Base-by-base conservation (phyloP, 768 basidiomycete species). In the Suillus occidentalis region DNA sequence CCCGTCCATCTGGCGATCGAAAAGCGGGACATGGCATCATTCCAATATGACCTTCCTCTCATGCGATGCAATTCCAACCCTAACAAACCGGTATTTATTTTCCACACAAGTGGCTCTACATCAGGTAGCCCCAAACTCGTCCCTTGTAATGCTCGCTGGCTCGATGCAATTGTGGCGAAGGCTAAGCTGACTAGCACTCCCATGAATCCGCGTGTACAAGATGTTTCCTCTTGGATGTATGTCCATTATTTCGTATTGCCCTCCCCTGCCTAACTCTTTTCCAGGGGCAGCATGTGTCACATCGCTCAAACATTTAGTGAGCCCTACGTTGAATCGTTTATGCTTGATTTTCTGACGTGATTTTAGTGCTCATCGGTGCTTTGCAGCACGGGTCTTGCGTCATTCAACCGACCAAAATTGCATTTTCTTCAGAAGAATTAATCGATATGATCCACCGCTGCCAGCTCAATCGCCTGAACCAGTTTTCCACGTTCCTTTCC, bases 71-170 rank as follows among this genome's bases (percentile, higher is more conserved):
- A 69, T 62, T 72, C 63, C 61, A 67, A 63, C 60, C 76, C 68
- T 39, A 76, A 79, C 63, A 86, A 88, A 61, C 74, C 79, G 34
- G 82, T 83, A 55, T 87, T 92, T 79, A 79, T 91, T 61, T 92
- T 91, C 81, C 91, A 91, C 74, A 92, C 91, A 12, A 89, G 87
- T 65, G 91, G 91, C 18, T 92, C 90, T 45, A 92, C 91, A 8
- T 92, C 90, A n/a, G 91, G 90, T 58, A 89, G 86, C 70, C 91
- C 91, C 0, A 92, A 91, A 71, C 86, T 92, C 34, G 88, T 93
- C 0, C 89, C 86, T 18, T 88, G 88, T 76, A 89, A 78, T 69
- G 86, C 85, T 68, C 82, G 77, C 36, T 92, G 91, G 91, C 67
- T 93, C 36, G 76, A 84, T 66, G 75, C 83, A n/a, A 85, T 84